phyloP scores from a whole-genome alignment of 495 filamentous ascomycete species.

The Aspergillus kassunensis region DNA sequence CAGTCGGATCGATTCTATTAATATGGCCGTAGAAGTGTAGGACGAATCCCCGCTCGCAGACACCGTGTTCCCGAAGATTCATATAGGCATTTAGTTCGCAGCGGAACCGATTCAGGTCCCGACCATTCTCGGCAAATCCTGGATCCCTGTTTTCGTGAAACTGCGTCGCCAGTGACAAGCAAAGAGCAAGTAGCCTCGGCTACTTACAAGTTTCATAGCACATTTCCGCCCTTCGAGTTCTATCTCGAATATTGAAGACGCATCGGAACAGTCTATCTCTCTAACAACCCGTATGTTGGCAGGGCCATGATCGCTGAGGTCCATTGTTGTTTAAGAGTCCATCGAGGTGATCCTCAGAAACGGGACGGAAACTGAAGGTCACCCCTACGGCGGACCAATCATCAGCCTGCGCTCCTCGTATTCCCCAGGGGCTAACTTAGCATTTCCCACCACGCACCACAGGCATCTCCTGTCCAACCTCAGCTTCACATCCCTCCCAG shows the following conservation, averaged over 20 bases:
- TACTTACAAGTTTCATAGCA: background rate
- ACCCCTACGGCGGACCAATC: too few relatives aligned
- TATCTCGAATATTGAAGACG: background rate
- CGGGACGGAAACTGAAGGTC: too few relatives aligned
- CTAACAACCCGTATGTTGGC: background rate
- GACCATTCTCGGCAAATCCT: background rate
- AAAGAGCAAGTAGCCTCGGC: background rate
- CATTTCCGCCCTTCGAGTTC: background rate
- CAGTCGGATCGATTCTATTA: background rate
- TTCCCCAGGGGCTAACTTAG: too few relatives aligned
- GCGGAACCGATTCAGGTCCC: conserved; percentile 2
- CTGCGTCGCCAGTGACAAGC: background rate
- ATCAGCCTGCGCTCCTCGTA: too few relatives aligned
- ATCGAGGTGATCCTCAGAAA: too few relatives aligned
- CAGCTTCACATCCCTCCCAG: too few relatives aligned
- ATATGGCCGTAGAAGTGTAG: background rate
- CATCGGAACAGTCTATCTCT: background rate
- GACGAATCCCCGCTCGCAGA: background rate
- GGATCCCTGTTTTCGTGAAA: conserved; percentile 1
- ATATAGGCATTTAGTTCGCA: conserved; percentile 1
- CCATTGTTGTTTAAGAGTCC: conserved; percentile 18
- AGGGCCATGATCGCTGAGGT: background rate
- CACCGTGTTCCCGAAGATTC: background rate
- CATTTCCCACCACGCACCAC: too few relatives aligned
- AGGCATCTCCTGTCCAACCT: too few relatives aligned